Evolutionary conservation across 2,329 filamentous ascomycete species (phyloP), one percentile per base, ranked within the genome.

Genomic region (Xylariaceae sp.): DNA sequence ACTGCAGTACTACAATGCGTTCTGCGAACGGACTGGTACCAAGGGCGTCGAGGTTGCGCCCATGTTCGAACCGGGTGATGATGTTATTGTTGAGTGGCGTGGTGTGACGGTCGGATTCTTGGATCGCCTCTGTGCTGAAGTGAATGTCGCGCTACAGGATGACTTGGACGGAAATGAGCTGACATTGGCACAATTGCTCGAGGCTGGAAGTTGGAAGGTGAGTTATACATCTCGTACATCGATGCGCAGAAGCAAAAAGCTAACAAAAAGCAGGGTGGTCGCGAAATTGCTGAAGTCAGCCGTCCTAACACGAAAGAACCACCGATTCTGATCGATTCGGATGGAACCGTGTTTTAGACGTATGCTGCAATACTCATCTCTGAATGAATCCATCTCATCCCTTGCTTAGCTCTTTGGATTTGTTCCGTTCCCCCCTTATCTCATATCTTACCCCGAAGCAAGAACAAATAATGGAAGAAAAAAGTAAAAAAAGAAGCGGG

Each of bases 141-240:
- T 89, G 60, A 88, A 92, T 66, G 90, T 90, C 72, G 74, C 78
- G 47, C 76, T 97, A 52, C 85, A 83, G 58, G 70, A 69, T 1
- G 81, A 85, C 57, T 75, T 97, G 47, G 81, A 79, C 6, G 90
- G 89, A 2, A 78, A 84, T 44, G 85, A 93, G 66, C 76, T 99
- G 72, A 89, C 80, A 47, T 75, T 97, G 66, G 86, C 92, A 4
- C 94, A 99, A 74, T 85, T 99, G 78, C 80, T 99, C 15, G 94
- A 97, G 75, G 94, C 93, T 11, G 94, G 94, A 55, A 96, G 90
- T 71, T 99, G 94, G 93, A 97, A 97, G 89, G 92, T 71, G 53
- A 65, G 68, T 61, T 62, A 39, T 10, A 30, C 17, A 37, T 15
- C 7, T 30, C 17, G 15, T 4, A 44, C 3, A 15, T 1, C 51